These are phyloP conservation scores for Skeletonema tropicum DNA, from an alignment of 108 stramenopile species.

Conservation along the genomic window DNA sequence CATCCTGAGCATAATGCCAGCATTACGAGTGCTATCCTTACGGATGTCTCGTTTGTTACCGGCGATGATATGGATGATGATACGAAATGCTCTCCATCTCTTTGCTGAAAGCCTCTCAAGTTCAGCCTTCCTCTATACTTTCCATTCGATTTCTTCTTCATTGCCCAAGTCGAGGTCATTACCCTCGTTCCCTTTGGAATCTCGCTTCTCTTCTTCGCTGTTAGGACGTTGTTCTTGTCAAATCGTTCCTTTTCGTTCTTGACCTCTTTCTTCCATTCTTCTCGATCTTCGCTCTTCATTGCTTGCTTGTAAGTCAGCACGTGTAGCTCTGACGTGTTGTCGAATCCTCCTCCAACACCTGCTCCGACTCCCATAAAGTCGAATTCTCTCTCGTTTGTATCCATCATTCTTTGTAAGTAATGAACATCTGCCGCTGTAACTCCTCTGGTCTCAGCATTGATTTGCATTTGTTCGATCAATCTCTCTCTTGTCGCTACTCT, in stretches of 20 bases:
- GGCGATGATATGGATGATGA: slow-evolving; percentile 18
- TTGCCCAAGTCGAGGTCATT: slow-evolving; percentile 17
- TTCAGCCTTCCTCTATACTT: slow-evolving; percentile 16
- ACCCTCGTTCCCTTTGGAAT: slow-evolving; percentile 10
- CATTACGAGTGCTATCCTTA: slow-evolving; percentile 10
- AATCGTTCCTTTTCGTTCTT: slow-evolving; percentile 27
- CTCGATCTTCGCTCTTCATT: slow-evolving; percentile 15
- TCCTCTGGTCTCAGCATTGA: too few species aligned
- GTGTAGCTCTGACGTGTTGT: slow-evolving; percentile 27
- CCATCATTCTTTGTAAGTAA: background rate
- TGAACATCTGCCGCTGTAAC: background rate
- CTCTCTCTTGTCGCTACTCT: background rate
- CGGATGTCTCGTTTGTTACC: slow-evolving; percentile 17
- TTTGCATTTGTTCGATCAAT: background rate
- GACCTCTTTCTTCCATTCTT: slow-evolving; percentile 21
- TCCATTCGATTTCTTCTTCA: slow-evolving; percentile 29
- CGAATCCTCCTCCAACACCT: slow-evolving; percentile 33
- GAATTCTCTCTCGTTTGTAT: background rate
- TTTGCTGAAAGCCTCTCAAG: slow-evolving; percentile 25
- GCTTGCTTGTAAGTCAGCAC: slow-evolving; percentile 42
- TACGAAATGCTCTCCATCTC: slow-evolving; percentile 22
- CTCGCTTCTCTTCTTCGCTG: background rate
- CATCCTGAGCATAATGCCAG: background rate
- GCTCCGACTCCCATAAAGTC: background rate
- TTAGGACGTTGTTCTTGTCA: background rate